Base-by-base conservation (phyloP, 352 stramenopile species). In the Phytophthora brassicae region DNA sequence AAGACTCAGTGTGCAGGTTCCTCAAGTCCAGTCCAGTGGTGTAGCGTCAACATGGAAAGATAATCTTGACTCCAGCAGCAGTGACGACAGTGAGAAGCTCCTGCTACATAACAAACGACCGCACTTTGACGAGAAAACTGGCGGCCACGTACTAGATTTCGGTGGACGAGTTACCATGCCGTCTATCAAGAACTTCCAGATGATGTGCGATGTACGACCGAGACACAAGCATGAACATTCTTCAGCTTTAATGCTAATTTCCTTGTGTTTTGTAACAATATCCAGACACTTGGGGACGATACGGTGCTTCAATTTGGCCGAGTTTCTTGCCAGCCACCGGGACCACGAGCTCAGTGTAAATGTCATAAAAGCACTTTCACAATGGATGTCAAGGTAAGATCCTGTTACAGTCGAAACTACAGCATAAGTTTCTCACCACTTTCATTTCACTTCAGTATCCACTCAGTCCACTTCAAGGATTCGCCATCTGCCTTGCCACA, bases 41-140 rank as follows among this genome's bases (percentile, higher is more conserved):
- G 17, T 41, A 7, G 56, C 55, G 0, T 49, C 39, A 2, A 48
- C 59, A 35, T 78, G 70, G 68, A 73, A 68, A 28, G 78, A 88
- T 53, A 58, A 58, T 22, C 19, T 20, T 14, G 33, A 48, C 3
- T 19, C 6, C 0, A 14, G 2, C 17, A 51, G 39, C 26, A n/a
- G n/a, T n/a, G 31, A 16, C 4, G 54, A 42, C 54, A 81, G 17
- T 33, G 54, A 65, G 3, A 50, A 42, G 19, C 56, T 51, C 35
- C 73, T 88, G 38, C 66, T 98, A 57, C 91, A 84, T 54, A 99
- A 99, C 81, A 96, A 98, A 43, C 78, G 75, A 2, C 75, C 77
- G 5, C 66, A 84, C 26, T 90, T 74, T 46, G 81, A 88, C 56
- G 64, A 66, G 16, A 75, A 70, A 13, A 68, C 69, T 0, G 76